A percentile compares a stretch with the other conserved stretches of the same genome.
phyloP scores from a whole-genome alignment of 352 stramenopile species.

The Phytophthora macrochlamydospora region DNA sequence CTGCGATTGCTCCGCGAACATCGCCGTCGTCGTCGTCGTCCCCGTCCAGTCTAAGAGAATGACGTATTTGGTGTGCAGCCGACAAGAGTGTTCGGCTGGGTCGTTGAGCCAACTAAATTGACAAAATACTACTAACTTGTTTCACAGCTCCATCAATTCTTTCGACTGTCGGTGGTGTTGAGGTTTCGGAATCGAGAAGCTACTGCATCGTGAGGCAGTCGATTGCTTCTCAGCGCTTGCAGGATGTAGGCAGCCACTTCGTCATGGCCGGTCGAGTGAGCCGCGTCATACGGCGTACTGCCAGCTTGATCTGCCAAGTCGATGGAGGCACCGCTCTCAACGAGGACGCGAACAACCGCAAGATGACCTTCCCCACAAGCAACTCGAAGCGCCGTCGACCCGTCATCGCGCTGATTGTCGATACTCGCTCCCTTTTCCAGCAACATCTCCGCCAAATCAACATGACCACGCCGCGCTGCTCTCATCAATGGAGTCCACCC shows the following conservation, averaged over 20 bases:
- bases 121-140: conserved; percentile 12
- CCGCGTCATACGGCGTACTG: no score
- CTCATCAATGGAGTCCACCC: conserved; percentile 10
- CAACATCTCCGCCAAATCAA: conserved; percentile 6
- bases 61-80: conserved; percentile 8
- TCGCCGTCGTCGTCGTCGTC: conserved; percentile 10
- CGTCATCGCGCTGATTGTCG: background rate
- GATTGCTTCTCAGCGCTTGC: no score
- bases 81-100: conserved; percentile 10
- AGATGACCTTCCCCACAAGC: conserved; percentile 13
- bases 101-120: conserved; percentile 6
- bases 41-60: conserved; percentile 11
- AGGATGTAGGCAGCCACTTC: no score
- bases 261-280: no score
- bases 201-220: no score
- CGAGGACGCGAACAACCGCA: conserved; percentile 9
- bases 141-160: background rate
- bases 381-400: conserved; percentile 4
- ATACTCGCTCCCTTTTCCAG: conserved; percentile 8
- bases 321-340: conserved; percentile 1
- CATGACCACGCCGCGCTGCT: conserved; percentile 1
- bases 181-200: background rate
- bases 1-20: conserved; percentile 10
- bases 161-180: background rate
- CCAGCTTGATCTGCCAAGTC: conserved; percentile 1